phyloP scores from a whole-genome alignment of 192 early-diverging fungal genomes.

The Coemansia umbellata region DNA sequence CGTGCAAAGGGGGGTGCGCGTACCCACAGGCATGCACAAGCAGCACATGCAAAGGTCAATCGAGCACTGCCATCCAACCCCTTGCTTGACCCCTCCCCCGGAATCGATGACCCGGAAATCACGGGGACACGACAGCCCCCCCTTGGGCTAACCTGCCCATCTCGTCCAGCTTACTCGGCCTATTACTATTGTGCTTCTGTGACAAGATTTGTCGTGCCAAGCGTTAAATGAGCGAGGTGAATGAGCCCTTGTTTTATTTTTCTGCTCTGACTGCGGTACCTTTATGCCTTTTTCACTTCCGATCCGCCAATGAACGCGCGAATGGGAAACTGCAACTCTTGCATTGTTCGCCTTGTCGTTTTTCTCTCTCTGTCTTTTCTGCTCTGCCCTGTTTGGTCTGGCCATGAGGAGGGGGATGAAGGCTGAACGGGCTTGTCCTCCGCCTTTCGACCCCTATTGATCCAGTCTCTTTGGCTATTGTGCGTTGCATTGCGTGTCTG shows the following conservation, averaged over 20 bases:
- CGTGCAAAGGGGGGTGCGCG: background rate
- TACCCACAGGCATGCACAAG: background rate
- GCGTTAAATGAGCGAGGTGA: no score
- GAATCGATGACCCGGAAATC: slow-evolving; percentile 1
- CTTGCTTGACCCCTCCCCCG: background rate
- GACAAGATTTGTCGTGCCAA: no score
- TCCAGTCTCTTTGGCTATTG: no score
- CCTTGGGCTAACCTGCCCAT: background rate
- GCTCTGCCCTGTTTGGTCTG: no score
- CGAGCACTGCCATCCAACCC: background rate
- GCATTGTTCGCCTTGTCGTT: background rate
- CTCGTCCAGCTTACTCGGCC: background rate
- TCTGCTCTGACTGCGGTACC: background rate
- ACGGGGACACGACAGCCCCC: background rate
- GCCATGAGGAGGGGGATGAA: no score
- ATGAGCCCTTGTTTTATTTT: background rate
- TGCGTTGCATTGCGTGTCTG: no score
- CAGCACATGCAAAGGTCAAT: background rate
- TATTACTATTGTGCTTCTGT: no score
- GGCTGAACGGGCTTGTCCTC: no score
- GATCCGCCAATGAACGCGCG: background rate
- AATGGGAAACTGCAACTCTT: background rate
- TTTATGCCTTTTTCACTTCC: background rate
- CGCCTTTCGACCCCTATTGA: no score
- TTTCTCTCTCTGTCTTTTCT: no score